Evolutionary conservation across 305 asterid genomes (phyloP), one percentile per base, ranked within the genome.

Genomic region (Solanum hybrid): DNA sequence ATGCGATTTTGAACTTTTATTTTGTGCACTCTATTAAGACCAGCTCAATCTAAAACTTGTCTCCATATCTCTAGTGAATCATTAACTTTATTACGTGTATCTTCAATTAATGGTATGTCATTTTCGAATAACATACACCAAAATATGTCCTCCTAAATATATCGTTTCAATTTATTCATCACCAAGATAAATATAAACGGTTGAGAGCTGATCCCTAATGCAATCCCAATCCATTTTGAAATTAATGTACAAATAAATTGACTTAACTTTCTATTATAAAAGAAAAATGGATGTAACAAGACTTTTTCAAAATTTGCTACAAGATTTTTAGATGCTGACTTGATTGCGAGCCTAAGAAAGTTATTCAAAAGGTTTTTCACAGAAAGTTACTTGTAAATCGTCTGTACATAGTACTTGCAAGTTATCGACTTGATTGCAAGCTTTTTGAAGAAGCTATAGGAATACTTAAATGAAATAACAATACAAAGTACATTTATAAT

Each of bases 381-480:
- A 20, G 0, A 61, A 61, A 61, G 5, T 0, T 61, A 61, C 11
- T 20, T 61, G n/a, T 61, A 57, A 57, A 1, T 0, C 11, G 1
- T 20, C 24, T 61, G 0, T 2, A 20, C 5, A 18, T 61, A 61
- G 2, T 61, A 20, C 71, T 61, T 20, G 5, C 5, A 61, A 61
- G 5, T 61, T 61, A 20, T 61, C 2, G 4, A 3, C 11, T 61
- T 61, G 2, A 61, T 61, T 61, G 71, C 24, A 20, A 61, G 5
- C 5, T 61, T 61, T 61, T 20, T 20, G 11, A 61, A 8, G 24
- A 61, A 61, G 26, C 5, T 61, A 8, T 61, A 61, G 11, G 1
- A 61, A 20, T 61, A 61, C 11, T 61, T 20, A 20, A 61, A 61
- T 61, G 11, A 61, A 61, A 20, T 20, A 29, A 29, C 11, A 20